Base-by-base conservation (phyloP, 2,329 filamentous ascomycete species). In the Bipolaris oryzae region DNA sequence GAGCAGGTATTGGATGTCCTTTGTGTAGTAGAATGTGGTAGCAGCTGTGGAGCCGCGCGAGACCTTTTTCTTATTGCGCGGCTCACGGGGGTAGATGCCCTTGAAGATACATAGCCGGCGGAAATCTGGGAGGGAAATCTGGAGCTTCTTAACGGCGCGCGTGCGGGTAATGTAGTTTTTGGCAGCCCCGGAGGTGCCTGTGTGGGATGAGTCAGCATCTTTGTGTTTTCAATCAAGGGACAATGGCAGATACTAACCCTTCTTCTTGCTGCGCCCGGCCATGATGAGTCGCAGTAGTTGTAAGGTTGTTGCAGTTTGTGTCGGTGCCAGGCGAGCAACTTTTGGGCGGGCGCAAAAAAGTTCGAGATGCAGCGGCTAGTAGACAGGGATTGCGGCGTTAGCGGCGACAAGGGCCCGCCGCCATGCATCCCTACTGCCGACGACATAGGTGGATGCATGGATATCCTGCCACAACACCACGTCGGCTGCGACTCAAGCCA, bases 21-120 rank as follows among this genome's bases (percentile, higher is more conserved):
- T 96, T 75, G 93, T 87, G 78, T 88, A 89, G 80, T 89, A 89
- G 76, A 98, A 99, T 61, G 95, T 99, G 25, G 94, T 98, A 53
- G 90, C 93, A 60, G 89, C 88, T 34, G 91, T 96, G 23, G 92
- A 87, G 58, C 91, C 92, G 79, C 96, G 96, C 74, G 90, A 91
- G 39, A 91, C 95, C 85, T 97, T 97, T 83, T 96, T 97, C 83
- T 92, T 94, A 82, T 90, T 96, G 74, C 95, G 87, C 63, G 95
- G 95, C 82, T 99, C 95, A 73, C 95, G 90, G 65, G 95, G 95
- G 80, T 97, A 99, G 77, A 99, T 98, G 83, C 85, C 95, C 83
- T 98, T 98, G 89, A 96, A 99, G 78, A 99, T 99, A 82, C 95
- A 99, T 76, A 99, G 85, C 81, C 96, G 90, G 80, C 95, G 89